Conservation (phyloP, 805 yeast genomes). For the Cyberlindnera lachancei region DNA sequence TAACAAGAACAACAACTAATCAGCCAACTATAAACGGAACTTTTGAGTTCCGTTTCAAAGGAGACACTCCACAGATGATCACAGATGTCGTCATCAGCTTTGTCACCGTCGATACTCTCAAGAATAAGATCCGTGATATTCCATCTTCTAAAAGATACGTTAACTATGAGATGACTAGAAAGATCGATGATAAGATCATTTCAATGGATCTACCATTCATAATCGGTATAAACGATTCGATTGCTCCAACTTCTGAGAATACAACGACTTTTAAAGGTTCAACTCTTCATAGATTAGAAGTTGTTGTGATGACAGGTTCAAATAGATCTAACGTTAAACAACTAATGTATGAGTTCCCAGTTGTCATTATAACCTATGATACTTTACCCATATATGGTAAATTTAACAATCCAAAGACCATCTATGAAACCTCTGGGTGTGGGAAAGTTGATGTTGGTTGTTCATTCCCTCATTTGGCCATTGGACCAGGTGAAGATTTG, state of each 20-base stretch:
- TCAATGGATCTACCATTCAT: slow-evolving; percentile 56
- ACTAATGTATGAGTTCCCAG: slow-evolving; percentile 32
- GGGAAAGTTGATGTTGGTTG: slow-evolving; percentile 39
- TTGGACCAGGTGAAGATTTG: slow-evolving; percentile 52
- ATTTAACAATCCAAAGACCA: slow-evolving; percentile 44
- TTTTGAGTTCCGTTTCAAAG: slow-evolving; percentile 44
- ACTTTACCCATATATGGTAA: slow-evolving; percentile 48
- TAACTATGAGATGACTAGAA: slow-evolving; percentile 27
- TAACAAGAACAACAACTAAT: no score
- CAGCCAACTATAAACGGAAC: slow-evolving; percentile 51
- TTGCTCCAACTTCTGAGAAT: slow-evolving; percentile 42
- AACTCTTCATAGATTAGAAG: slow-evolving; percentile 34
- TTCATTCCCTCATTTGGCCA: slow-evolving; percentile 41
- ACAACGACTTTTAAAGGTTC: slow-evolving; percentile 39
- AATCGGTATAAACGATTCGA: slow-evolving; percentile 46
- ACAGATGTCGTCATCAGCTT: slow-evolving; percentile 42
- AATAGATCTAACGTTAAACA: no score
- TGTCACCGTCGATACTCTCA: slow-evolving; percentile 42
- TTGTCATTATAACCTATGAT: slow-evolving; percentile 49
- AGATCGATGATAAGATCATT: slow-evolving; percentile 34
- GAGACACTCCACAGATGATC: slow-evolving; percentile 38
- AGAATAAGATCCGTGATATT: slow-evolving; percentile 29
- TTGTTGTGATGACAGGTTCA: slow-evolving; percentile 17
- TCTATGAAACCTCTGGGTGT: slow-evolving; percentile 39
- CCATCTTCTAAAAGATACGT: slow-evolving; percentile 24